Conservation (phyloP, 768 basidiomycete species). For the Leccinum boreale region DNA sequence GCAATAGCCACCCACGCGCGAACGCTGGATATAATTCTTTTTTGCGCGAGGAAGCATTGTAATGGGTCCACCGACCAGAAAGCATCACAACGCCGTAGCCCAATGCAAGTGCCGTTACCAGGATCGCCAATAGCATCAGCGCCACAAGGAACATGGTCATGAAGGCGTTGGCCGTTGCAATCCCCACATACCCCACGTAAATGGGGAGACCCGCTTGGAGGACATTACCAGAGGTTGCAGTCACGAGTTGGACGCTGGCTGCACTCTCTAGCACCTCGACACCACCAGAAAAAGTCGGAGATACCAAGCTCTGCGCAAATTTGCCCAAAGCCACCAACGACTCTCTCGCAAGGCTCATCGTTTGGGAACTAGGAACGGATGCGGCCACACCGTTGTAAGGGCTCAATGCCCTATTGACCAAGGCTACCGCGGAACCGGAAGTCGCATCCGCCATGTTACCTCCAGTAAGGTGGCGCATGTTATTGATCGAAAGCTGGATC, state of each 20-base stretch:
- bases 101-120: conserved; percentile 47
- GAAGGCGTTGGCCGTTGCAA: conserved; percentile 85
- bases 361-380: neutral
- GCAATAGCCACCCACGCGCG: conserved; percentile 58
- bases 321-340: conserved; percentile 12
- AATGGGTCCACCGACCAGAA: conserved; percentile 18
- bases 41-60: conserved; percentile 14
- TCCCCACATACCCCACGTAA: conserved; percentile 71
- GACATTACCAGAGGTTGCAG: conserved; percentile 57
- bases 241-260: conserved; percentile 60
- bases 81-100: conserved; percentile 45
- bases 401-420: conserved; percentile 78
- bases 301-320: conserved; percentile 4
- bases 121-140: conserved; percentile 66
- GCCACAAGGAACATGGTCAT: conserved; percentile 80
- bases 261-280: conserved; percentile 24
- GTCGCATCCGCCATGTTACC: conserved; percentile 63
- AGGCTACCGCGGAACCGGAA: conserved; percentile 59
- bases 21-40: conserved; percentile 42
- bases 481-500: conserved; percentile 76
- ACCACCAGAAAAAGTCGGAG: conserved; percentile 12
- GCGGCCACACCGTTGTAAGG: conserved; percentile 57
- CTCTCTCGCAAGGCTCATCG: conserved; percentile 2
- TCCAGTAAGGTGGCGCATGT: conserved; percentile 80
- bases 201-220: conserved; percentile 81